Conservation (phyloP, 2,329 filamentous ascomycete species). For the Thyridium curvatum region DNA sequence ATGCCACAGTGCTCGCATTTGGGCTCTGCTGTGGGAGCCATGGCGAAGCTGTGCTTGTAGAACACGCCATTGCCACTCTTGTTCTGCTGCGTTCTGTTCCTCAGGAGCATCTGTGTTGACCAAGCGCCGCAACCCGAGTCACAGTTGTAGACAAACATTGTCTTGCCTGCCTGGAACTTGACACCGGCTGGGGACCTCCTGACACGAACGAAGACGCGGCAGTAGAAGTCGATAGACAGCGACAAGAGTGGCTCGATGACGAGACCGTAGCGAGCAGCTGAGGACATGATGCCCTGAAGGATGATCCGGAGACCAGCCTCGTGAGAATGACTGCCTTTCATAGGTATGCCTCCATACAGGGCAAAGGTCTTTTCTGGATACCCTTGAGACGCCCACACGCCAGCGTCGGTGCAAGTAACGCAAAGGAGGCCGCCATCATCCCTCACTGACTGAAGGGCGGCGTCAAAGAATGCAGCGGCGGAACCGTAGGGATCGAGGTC, state of each 20-base stretch:
- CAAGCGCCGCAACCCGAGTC: constrained; percentile 88
- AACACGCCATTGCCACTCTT: constrained; percentile 65
- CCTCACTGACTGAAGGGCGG: constrained; percentile 76
- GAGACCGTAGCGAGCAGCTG: constrained; percentile 79
- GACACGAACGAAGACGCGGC: constrained; percentile 80
- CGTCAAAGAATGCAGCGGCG: constrained; percentile 86
- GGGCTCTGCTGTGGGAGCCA: constrained; percentile 60
- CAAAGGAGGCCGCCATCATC: constrained; percentile 86
- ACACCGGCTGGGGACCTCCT: constrained; percentile 75
- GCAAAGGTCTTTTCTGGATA: constrained; percentile 93
- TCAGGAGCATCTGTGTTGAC: constrained; percentile 73
- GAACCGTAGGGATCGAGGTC: constrained; percentile 96
- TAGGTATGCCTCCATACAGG: constrained; percentile 83
- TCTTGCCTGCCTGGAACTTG: constrained; percentile 85
- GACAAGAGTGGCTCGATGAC: constrained; percentile 87
- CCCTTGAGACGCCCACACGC: constrained; percentile 87
- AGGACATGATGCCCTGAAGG: constrained; percentile 70
- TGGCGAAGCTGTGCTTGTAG: constrained; percentile 72
- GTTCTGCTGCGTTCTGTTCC: constrained; percentile 58
- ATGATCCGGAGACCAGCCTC: constrained; percentile 86
- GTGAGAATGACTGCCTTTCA: constrained; percentile 81
- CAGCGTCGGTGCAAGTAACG: constrained; percentile 94
- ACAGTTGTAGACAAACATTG: constrained; percentile 89
- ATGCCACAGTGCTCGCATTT: constrained; percentile 78
- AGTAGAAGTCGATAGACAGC: constrained; percentile 93